phyloP scores from a whole-genome alignment of 805 yeast species.

The Spathaspora passalidarum region DNA sequence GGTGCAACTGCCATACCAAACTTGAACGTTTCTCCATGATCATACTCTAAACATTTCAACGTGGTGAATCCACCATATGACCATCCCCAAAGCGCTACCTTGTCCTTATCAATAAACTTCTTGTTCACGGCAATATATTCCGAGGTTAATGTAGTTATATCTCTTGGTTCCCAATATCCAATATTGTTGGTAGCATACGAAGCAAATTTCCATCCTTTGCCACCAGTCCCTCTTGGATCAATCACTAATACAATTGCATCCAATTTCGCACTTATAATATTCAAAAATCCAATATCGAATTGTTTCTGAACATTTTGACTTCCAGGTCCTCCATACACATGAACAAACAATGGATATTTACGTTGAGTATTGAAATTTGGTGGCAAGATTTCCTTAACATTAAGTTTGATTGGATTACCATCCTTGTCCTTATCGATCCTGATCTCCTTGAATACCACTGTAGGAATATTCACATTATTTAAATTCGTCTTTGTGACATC shows the following conservation, averaged over 20 bases:
- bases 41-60: constrained; percentile 81
- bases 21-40: constrained; percentile 68
- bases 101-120: constrained; percentile 51
- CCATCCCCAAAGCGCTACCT: constrained; percentile 96
- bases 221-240: constrained; percentile 85
- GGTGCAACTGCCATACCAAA: constrained; percentile 98
- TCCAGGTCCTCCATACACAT: constrained; percentile 82
- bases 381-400: constrained; percentile 64
- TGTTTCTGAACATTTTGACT: constrained; percentile 53
- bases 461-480: constrained; percentile 47
- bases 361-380: constrained; percentile 44
- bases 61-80: constrained; percentile 96
- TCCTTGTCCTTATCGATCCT: constrained; percentile 30
- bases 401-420: constrained; percentile 28
- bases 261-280: constrained; percentile 52
- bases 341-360: constrained; percentile 63
- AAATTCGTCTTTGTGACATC: constrained; percentile 16
- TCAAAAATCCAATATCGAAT: constrained; percentile 54
- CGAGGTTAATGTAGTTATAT: constrained; percentile 50
- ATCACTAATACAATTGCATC: constrained; percentile 62
- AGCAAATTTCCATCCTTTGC: constrained; percentile 65
- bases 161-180: constrained; percentile 79
- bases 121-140: constrained; percentile 44
- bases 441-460: constrained; percentile 36
- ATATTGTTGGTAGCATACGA: constrained; percentile 54